Evolutionary conservation across 805 yeast genomes (phyloP).

Genomic region (Ogataea henricii): DNA sequence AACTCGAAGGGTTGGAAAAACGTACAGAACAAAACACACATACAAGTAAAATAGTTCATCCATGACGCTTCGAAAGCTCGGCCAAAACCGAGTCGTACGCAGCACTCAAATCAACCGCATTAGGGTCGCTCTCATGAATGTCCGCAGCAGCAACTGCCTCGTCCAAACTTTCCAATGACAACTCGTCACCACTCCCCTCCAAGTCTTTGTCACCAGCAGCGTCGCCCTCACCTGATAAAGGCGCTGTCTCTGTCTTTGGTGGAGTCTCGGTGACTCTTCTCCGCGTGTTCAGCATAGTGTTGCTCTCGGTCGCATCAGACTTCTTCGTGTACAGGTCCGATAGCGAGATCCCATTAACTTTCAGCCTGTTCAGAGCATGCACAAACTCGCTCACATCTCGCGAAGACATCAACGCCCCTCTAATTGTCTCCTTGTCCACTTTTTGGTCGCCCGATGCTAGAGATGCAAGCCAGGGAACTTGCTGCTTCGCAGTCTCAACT

Average conservation of each 20-base stretch:
- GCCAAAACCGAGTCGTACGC: conserved; percentile 30
- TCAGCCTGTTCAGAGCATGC: conserved; percentile 41
- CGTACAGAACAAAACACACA: background rate
- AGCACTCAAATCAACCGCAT: conserved; percentile 1
- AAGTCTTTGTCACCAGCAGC: conserved; percentile 6
- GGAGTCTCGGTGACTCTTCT: background rate
- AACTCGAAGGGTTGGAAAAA: background rate
- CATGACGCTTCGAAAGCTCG: conserved; percentile 20
- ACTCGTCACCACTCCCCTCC: too few species aligned
- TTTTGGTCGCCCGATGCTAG: too few species aligned
- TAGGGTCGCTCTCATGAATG: conserved; percentile 4
- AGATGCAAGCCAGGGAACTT: background rate
- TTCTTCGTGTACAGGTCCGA: conserved; percentile 31
- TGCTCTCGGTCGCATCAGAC: conserved; percentile 12
- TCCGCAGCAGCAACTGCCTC: conserved; percentile 9
- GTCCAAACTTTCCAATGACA: background rate
- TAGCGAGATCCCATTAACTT: conserved; percentile 43
- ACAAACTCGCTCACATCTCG: conserved; percentile 40
- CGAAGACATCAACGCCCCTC: conserved; percentile 36
- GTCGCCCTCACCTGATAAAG: background rate
- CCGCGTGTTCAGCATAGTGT: conserved; percentile 19
- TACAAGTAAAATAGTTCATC: too few species aligned
- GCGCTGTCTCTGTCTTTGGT: background rate
- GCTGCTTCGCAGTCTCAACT: conserved; percentile 1
- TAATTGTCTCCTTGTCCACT: conserved; percentile 39